Evolutionary conservation across 2,329 filamentous ascomycete species (phyloP).

Genomic region (Neonectria punicea): DNA sequence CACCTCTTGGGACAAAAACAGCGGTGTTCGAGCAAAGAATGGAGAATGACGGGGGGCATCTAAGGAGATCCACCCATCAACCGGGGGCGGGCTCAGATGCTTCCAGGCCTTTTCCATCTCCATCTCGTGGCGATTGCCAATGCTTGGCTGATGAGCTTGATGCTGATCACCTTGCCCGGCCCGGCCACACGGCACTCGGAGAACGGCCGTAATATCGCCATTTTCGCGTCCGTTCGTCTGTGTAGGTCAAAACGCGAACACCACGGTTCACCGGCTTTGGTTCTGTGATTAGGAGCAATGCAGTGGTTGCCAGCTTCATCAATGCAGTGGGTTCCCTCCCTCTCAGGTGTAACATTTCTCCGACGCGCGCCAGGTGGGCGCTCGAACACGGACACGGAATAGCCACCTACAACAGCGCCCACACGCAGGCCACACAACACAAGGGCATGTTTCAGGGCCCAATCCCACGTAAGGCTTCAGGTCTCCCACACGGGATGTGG

Average conservation of each 20-base stretch:
- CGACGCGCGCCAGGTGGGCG: slow-evolving; percentile 3
- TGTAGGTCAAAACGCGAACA: slow-evolving; percentile 5
- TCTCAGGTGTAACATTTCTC: slow-evolving; percentile 13
- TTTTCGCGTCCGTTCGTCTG: slow-evolving; percentile 3
- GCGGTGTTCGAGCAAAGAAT: background rate
- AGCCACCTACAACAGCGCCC: background rate
- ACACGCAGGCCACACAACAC: background rate
- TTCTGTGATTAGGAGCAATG: background rate
- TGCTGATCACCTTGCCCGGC: background rate
- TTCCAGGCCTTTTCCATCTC: slow-evolving; percentile 18
- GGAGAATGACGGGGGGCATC: slow-evolving; percentile 4
- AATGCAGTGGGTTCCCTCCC: slow-evolving; percentile 13
- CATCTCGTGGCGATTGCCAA: slow-evolving; percentile 2
- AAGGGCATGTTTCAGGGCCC: slow-evolving; percentile 17
- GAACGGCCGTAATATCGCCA: slow-evolving; percentile 7
- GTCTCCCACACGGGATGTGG: slow-evolving; percentile 16
- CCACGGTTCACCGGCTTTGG: background rate
- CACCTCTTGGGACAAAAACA: background rate
- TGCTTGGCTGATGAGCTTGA: background rate
- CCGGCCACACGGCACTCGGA: background rate
- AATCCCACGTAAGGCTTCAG: slow-evolving; percentile 6
- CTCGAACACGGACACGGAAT: slow-evolving; percentile 2
- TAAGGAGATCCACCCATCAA: slow-evolving; percentile 3
- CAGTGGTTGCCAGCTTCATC: background rate
- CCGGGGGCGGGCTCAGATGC: slow-evolving; percentile 12